These are phyloP conservation scores for Noccaea bulbosa DNA, from an alignment of 345 rosid species.

Conservation along the genomic window DNA sequence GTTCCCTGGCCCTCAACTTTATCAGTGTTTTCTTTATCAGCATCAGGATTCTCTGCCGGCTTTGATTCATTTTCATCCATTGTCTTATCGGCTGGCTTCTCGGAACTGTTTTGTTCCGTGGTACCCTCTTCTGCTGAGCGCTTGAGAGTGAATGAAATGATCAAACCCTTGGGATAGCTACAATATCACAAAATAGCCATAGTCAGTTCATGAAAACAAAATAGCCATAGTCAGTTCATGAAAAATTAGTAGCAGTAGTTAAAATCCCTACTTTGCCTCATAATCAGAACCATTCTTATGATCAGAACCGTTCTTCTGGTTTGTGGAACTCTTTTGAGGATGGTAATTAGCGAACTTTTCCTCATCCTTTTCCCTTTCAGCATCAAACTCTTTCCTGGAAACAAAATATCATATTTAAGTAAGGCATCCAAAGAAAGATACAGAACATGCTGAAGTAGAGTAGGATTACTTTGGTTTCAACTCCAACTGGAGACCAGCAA, in stretches of 20 bases:
- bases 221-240: conserved; percentile 27
- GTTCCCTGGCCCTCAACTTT: conserved; percentile 48
- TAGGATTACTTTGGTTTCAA: conserved; percentile 77
- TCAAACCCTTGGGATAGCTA: conserved; percentile 89
- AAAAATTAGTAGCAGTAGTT: neutral
- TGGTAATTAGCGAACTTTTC: conserved; percentile 53
- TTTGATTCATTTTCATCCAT: conserved; percentile 42
- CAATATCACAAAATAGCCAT: conserved; percentile 17
- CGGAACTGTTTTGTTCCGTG: conserved; percentile 43
- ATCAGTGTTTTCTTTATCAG: conserved; percentile 46
- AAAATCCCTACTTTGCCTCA: conserved; percentile 57
- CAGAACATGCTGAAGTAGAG: neutral
- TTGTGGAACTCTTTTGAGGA: conserved; percentile 46
- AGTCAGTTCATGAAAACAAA: conserved; percentile 28
- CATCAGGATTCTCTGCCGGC: conserved; percentile 45
- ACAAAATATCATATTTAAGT: conserved; percentile 3
- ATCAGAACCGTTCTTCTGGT: conserved; percentile 55
- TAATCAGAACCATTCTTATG: conserved; percentile 48
- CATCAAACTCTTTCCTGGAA: conserved; percentile 87
- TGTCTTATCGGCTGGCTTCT: conserved; percentile 43
- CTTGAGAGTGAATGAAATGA: conserved; percentile 81
- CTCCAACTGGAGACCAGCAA: conserved; percentile 71
- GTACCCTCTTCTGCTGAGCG: conserved; percentile 49
- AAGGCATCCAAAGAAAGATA: conserved; percentile 21
- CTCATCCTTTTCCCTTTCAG: conserved; percentile 57